phyloP scores from a whole-genome alignment of 1,284 basidiomycete species.

The Schizopora paradoxa region DNA sequence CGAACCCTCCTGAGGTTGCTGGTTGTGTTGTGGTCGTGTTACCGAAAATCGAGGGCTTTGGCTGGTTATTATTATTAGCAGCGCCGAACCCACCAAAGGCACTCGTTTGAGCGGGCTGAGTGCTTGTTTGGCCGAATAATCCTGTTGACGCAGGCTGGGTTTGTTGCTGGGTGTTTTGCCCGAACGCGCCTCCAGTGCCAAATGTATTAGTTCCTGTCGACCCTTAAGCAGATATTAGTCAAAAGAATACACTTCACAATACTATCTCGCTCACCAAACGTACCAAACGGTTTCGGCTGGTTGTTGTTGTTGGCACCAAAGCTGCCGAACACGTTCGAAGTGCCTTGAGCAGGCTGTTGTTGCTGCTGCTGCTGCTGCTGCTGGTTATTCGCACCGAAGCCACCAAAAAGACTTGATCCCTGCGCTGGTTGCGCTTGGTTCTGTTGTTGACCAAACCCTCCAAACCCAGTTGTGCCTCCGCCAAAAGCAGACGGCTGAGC shows the following conservation, averaged over 20 bases:
- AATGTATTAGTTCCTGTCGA: slow-evolving; percentile 15
- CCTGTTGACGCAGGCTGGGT: slow-evolving; percentile 18
- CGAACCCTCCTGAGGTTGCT: slow-evolving; percentile 18
- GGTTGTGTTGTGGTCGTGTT: slow-evolving; percentile 19
- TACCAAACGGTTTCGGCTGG: slow-evolving; percentile 15
- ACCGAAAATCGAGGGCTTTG: slow-evolving; percentile 22
- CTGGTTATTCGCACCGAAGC: slow-evolving; percentile 36
- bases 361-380: slow-evolving; percentile 28
- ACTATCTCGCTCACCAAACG: slow-evolving; percentile 13
- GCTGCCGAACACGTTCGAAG: slow-evolving; percentile 18
- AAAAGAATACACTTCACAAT: background rate
- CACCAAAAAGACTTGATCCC: slow-evolving; percentile 30
- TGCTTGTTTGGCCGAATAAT: slow-evolving; percentile 17
- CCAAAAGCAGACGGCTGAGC: slow-evolving; percentile 19
- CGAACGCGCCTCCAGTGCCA: slow-evolving; percentile 16
- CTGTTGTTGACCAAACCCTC: slow-evolving; percentile 33
- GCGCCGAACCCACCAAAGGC: slow-evolving; percentile 21
- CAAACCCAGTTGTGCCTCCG: slow-evolving; percentile 29
- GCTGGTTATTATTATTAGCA: slow-evolving; percentile 11
- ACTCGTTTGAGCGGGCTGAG: slow-evolving; percentile 13
- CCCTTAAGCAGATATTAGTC: background rate
- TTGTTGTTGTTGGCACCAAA: slow-evolving; percentile 10
- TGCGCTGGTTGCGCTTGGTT: slow-evolving; percentile 24
- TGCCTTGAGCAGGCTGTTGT: slow-evolving; percentile 17
- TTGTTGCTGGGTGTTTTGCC: slow-evolving; percentile 10